A percentile compares a stretch with the other conserved stretches of the same genome.
These are phyloP conservation scores for Farysia itapuensis DNA, from an alignment of 1,284 basidiomycete species.

Conservation along the genomic window DNA sequence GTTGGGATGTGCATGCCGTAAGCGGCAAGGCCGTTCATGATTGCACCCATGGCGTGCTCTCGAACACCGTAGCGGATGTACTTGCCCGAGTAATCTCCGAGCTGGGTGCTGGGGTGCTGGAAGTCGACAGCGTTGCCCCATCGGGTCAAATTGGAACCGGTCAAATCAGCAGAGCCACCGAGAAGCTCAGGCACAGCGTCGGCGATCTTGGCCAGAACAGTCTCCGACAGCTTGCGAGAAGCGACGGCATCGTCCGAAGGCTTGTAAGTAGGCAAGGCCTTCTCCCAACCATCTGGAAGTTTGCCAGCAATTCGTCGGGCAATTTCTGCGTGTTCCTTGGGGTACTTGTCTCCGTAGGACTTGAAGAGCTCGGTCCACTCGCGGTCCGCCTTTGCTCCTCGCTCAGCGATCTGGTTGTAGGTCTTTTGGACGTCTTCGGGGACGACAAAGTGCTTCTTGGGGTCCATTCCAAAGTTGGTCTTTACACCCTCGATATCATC, in stretches of 20 bases:
- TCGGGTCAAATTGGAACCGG: slow-evolving; percentile 86
- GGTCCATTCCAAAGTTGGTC: slow-evolving; percentile 79
- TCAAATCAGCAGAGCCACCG: slow-evolving; percentile 89
- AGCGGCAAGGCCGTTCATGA: slow-evolving; percentile 83
- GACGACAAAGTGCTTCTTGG: slow-evolving; percentile 77
- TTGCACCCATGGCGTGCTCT: slow-evolving; percentile 95
- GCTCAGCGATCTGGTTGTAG: slow-evolving; percentile 70
- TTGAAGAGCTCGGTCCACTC: slow-evolving; percentile 76
- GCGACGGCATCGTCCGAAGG: slow-evolving; percentile 79
- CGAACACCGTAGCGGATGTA: slow-evolving; percentile 96
- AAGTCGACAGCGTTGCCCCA: slow-evolving; percentile 80
- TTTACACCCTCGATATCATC: slow-evolving; percentile 86
- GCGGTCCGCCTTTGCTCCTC: slow-evolving; percentile 73
- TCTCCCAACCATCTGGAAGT: slow-evolving; percentile 85
- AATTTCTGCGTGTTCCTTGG: slow-evolving; percentile 81
- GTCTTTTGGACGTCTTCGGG: slow-evolving; percentile 73
- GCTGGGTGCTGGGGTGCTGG: slow-evolving; percentile 78
- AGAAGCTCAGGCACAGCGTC: slow-evolving; percentile 73
- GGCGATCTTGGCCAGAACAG: slow-evolving; percentile 76
- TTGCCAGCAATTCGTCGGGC: slow-evolving; percentile 78
- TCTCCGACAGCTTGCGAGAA: slow-evolving; percentile 89
- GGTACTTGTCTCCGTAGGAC: slow-evolving; percentile 76
- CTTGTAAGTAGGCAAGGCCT: slow-evolving; percentile 79
- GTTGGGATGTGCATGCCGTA: slow-evolving; percentile 83
- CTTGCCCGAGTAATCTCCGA: slow-evolving; percentile 81